A percentile compares a stretch with the other conserved stretches of the same genome.
Conservation (phyloP, 78 protist genomes). For the Speleostelium caveatum region DNA sequence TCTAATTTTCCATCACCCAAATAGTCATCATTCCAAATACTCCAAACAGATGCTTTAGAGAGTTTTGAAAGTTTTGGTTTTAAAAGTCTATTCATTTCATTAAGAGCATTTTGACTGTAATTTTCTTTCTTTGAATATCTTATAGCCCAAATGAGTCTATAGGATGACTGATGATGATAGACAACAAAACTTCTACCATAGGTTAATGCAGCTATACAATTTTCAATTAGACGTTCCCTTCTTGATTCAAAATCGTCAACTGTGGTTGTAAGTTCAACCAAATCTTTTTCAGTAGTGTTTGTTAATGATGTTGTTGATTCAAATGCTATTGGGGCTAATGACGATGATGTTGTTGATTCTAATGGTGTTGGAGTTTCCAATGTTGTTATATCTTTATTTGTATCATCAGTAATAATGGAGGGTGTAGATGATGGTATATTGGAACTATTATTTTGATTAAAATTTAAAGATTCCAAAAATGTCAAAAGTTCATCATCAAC, state of each 20-base stretch:
- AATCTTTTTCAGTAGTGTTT: not conserved
- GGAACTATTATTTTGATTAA: not conserved
- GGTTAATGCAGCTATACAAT: conserved; percentile 7
- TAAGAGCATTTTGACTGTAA: not conserved
- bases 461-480: conserved; percentile 38
- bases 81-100: conserved; percentile 20
- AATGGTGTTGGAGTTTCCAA: not conserved
- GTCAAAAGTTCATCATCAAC: conserved; percentile 9
- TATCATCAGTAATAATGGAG: not conserved
- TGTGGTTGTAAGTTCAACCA: not conserved
- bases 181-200: conserved; percentile 2
- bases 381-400: not conserved
- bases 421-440: not conserved
- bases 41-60: conserved; percentile 24
- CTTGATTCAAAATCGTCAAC: too few species aligned
- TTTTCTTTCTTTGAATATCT: conserved; percentile 24
- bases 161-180: conserved; percentile 37
- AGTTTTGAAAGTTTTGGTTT: conserved; percentile 50
- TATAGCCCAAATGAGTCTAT: conserved; percentile 43
- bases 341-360: not conserved
- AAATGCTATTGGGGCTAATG: not conserved
- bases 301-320: not conserved
- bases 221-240: conserved; percentile 25
- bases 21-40: conserved; percentile 57
- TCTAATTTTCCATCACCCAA: conserved; percentile 63